phyloP scores from a whole-genome alignment of 1,284 basidiomycete genomes.

The Rhodotorula sp. region DNA sequence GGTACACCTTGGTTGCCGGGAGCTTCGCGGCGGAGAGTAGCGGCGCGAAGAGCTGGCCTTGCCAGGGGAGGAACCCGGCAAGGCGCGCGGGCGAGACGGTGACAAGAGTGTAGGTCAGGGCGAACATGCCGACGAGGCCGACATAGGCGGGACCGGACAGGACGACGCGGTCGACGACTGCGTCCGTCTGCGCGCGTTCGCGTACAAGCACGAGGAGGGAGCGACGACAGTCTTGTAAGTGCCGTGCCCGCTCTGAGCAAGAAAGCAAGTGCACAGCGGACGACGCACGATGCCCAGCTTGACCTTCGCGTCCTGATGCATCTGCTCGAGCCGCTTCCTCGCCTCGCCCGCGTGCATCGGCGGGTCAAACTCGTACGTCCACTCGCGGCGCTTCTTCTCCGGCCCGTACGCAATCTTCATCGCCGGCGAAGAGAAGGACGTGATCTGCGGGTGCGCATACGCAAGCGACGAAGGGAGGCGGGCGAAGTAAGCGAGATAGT shows the following conservation, averaged over 20 bases:
- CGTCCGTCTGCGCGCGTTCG: conserved; percentile 1
- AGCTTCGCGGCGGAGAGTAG: not conserved
- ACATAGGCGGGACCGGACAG: not conserved
- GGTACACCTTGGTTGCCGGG: not conserved
- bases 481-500: conserved; percentile 28
- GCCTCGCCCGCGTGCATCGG: conserved; percentile 31
- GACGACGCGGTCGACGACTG: conserved; percentile 5
- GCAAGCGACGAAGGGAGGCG: conserved; percentile 2
- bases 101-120: not conserved
- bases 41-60: conserved; percentile 5
- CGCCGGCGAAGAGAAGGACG: conserved; percentile 1
- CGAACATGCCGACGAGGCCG: not conserved
- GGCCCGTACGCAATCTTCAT: conserved; percentile 30
- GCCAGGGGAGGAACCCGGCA: conserved; percentile 13
- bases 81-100: not conserved
- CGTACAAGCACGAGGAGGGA: too few relatives aligned
- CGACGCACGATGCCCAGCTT: conserved; percentile 23
- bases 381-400: not conserved
- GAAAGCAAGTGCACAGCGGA: too few relatives aligned
- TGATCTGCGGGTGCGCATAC: conserved; percentile 15
- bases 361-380: conserved; percentile 18
- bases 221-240: not conserved
- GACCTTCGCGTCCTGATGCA: conserved; percentile 25
- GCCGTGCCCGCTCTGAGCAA: too few relatives aligned
- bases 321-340: conserved; percentile 26